Percentiles rank a stretch among this genome's conserved stretches.
Conservation (phyloP, 208 protist species). For the Acanthamoeba castellanii region DNA sequence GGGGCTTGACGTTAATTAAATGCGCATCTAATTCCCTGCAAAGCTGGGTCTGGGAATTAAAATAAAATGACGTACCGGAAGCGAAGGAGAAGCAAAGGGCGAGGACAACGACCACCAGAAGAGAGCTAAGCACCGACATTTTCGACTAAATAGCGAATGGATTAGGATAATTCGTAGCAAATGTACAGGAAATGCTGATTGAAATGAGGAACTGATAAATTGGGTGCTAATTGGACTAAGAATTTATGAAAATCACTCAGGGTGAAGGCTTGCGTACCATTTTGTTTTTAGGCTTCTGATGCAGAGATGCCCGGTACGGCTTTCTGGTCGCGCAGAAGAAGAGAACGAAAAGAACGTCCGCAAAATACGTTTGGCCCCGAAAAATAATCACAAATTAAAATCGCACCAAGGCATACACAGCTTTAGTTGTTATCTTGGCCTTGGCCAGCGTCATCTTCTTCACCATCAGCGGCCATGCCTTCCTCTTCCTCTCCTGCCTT, state of each 20-base stretch:
- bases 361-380: not conserved
- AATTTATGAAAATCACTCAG: too few relatives aligned
- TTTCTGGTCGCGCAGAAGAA: not conserved
- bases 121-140: not conserved
- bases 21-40: not conserved
- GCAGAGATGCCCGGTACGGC: not conserved
- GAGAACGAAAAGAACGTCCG: constrained; percentile 1
- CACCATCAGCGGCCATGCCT: not conserved
- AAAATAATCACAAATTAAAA: not conserved
- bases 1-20: not conserved
- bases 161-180: not conserved
- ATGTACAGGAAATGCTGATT: too few relatives aligned
- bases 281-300: too few relatives aligned
- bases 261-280: too few relatives aligned
- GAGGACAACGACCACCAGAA: not conserved
- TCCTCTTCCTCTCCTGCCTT: not conserved
- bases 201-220: not conserved
- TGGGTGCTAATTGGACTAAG: too few relatives aligned
- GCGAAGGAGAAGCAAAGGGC: constrained; percentile 9
- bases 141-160: not conserved
- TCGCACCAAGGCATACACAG: not conserved
- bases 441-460: not conserved
- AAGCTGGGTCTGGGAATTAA: not conserved
- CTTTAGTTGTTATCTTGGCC: constrained; percentile 17
- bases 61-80: not conserved